A percentile compares a stretch with the other conserved stretches of the same genome.
Conservation (phyloP, 371 early-diverging fungal species). For the Mortierella sp. region DNA sequence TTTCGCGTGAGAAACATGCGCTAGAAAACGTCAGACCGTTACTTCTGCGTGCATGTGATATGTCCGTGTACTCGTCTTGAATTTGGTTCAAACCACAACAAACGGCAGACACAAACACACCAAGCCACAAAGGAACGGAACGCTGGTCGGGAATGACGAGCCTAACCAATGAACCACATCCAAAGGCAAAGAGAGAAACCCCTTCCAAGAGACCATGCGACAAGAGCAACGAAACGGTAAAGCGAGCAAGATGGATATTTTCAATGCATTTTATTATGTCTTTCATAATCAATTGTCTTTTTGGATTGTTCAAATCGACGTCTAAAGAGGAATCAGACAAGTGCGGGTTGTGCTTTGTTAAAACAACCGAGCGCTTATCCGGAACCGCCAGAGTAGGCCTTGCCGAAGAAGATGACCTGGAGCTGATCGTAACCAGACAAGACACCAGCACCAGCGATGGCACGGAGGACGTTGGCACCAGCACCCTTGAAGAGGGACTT, state of each 20-base stretch:
- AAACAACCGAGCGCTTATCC: slow-evolving; percentile 46
- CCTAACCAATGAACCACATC: background rate
- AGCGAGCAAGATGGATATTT: background rate
- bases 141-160: background rate
- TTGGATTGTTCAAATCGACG: slow-evolving; percentile 13
- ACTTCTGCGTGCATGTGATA: background rate
- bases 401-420: slow-evolving; percentile 68
- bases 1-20: background rate
- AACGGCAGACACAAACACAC: background rate
- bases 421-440: slow-evolving; percentile 75
- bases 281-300: slow-evolving; percentile 16
- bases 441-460: slow-evolving; percentile 86
- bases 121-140: slow-evolving; percentile 2
- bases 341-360: background rate
- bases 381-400: slow-evolving; percentile 62
- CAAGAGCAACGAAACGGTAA: background rate
- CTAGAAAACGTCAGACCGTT: background rate
- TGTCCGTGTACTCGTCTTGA: background rate
- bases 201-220: background rate
- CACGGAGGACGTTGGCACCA: slow-evolving; percentile 86
- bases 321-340: slow-evolving; percentile 18
- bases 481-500: slow-evolving; percentile 88
- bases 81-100: background rate
- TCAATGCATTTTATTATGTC: slow-evolving; percentile 23
- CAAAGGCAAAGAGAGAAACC: background rate